Conservation (phyloP, 2,329 filamentous ascomycete species). For the Diaporthe longicolla region DNA sequence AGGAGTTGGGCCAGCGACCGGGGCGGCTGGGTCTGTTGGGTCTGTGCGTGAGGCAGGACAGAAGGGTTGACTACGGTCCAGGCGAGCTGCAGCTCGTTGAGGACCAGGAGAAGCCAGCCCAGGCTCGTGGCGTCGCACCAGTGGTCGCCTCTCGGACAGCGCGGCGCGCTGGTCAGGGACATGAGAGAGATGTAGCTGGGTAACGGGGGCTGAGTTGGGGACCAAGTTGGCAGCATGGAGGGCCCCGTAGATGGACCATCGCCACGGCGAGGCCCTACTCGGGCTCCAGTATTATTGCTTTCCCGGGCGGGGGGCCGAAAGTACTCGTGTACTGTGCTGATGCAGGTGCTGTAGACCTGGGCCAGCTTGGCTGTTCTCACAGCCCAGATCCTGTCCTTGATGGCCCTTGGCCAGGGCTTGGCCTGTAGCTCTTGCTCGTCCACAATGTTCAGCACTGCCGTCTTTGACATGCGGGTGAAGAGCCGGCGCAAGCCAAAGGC, state of each 20-base stretch:
- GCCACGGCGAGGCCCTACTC: background rate
- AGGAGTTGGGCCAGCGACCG: slow-evolving; percentile 63
- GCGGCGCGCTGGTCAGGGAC: slow-evolving; percentile 56
- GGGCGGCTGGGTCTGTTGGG: slow-evolving; percentile 44
- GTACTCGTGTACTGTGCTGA: slow-evolving; percentile 61
- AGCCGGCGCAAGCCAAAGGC: slow-evolving; percentile 64
- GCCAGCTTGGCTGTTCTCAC: slow-evolving; percentile 64
- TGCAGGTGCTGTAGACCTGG: slow-evolving; percentile 64
- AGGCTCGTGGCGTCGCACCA: slow-evolving; percentile 67
- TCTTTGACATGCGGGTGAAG: slow-evolving; percentile 65
- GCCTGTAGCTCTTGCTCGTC: slow-evolving; percentile 59
- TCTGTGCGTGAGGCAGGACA: slow-evolving; percentile 41
- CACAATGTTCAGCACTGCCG: slow-evolving; percentile 60
- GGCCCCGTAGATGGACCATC: background rate
- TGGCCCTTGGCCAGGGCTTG: slow-evolving; percentile 62
- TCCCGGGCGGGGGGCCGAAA: slow-evolving; percentile 47
- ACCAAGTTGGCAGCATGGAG: background rate
- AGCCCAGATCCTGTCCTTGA: slow-evolving; percentile 64
- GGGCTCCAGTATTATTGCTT: background rate
- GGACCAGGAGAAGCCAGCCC: slow-evolving; percentile 68
- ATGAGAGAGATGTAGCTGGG: slow-evolving; percentile 42
- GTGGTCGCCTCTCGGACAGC: slow-evolving; percentile 65
- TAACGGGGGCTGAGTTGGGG: background rate
- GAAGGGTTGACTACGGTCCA: slow-evolving; percentile 55
- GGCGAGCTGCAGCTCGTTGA: slow-evolving; percentile 62